Evolutionary conservation across 345 rosid genomes (phyloP), one percentile per base, ranked within the genome.

Genomic region (Leavenworthia alabamica): DNA sequence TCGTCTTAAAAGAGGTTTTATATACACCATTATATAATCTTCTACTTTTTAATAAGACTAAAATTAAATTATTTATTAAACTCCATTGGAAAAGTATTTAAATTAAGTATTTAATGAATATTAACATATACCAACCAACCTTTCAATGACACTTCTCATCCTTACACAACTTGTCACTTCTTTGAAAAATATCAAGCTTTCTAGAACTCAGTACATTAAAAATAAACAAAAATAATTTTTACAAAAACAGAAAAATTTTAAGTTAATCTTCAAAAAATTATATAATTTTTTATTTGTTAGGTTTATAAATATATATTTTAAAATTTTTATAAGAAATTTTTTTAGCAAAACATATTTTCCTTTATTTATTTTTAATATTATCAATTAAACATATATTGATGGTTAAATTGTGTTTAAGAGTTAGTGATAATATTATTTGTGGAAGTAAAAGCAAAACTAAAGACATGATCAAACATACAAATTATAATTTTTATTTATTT

Each of bases 141-240:
- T 22, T 22, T n/a, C 45, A n/a, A 36, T 55, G 35, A 56, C 7
- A 13, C 16, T 37, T 56, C 46, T 56, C 49, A 56, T 40, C 62
- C 62, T 56, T 37, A 56, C 46, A 56, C 26, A 39, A 56, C 48
- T 56, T 40, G 26, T 56, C 62, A 56, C 24, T 26, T 56, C 15
- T 10, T 15, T 41, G 10, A 40, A 56, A 39, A 24, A 40, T 15
- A 28, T 56, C 48, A 9, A 40, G 3, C 16, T 17, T 40, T 37
- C 48, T 56, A 36, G n/a, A 36, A 55, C 7, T 36, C 3, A 3
- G 0, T 6, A 9, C 16, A 3, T 1, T 0, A 3, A 20, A 19
- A 36, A 22, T n/a, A 40, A 56, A 20, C 24, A 31, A 31, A 31
- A 16, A 26, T 11, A 33, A 33, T 3, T 17, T 4, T 9, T 17